Conservation (phyloP, 768 basidiomycete genomes). For the Mycena albidolilacea region DNA sequence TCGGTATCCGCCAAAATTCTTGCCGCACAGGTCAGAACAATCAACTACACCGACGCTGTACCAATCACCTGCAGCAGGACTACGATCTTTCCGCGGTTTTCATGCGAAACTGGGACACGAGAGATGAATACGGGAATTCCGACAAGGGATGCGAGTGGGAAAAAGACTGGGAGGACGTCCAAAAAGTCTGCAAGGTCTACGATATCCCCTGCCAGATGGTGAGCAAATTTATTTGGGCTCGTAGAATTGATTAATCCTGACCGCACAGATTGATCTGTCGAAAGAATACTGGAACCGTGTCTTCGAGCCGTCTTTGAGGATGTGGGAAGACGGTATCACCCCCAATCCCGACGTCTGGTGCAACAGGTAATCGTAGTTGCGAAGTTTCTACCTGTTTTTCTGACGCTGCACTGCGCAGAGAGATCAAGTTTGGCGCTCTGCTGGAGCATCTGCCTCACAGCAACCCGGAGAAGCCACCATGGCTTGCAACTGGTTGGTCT, state of each 20-base stretch:
- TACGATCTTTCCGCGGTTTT: constrained; percentile 90
- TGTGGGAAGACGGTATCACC: constrained; percentile 85
- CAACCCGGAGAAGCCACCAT: constrained; percentile 56
- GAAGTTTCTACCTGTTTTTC: too few species aligned
- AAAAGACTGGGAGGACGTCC: constrained; percentile 94
- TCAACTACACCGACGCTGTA: not conserved
- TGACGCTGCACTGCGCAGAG: constrained; percentile 58
- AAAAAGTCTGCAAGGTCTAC: constrained; percentile 79
- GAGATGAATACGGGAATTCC: constrained; percentile 79
- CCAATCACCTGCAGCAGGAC: constrained; percentile 60
- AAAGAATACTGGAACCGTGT: constrained; percentile 93
- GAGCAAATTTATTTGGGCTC: not conserved
- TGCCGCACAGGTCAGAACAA: constrained; percentile 67
- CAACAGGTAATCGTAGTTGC: constrained; percentile 70
- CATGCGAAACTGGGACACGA: constrained; percentile 97
- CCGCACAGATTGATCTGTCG: constrained; percentile 83
- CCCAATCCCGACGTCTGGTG: constrained; percentile 97
- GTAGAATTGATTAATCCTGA: constrained; percentile 22
- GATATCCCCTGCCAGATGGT: constrained; percentile 86
- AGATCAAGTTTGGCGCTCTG: constrained; percentile 93
- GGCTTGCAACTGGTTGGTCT: constrained; percentile 85
- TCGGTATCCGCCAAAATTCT: constrained; percentile 89
- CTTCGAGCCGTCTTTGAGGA: constrained; percentile 86
- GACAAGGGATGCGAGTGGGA: constrained; percentile 96
- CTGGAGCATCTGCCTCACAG: constrained; percentile 68